Evolutionary conservation across 2,329 filamentous ascomycete species (phyloP).

Genomic region (Paramyrothecium roridum): DNA sequence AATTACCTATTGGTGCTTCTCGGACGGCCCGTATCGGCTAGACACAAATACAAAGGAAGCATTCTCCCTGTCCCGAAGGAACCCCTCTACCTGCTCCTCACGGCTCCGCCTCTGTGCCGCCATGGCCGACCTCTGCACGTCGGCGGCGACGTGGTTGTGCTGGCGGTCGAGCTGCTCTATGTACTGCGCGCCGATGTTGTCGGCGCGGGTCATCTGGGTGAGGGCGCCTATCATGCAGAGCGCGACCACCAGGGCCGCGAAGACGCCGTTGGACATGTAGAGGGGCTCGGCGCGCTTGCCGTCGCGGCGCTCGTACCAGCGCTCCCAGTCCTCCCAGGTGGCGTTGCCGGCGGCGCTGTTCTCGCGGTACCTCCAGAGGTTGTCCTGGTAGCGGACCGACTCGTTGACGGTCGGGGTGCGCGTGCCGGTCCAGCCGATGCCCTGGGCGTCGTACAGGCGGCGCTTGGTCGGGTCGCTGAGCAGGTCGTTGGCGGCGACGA

Average conservation of each 20-base stretch:
- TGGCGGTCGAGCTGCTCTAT: conserved; percentile 66
- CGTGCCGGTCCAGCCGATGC: conserved; percentile 73
- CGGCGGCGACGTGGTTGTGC: conserved; percentile 60
- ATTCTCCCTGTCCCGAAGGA: conserved; percentile 69
- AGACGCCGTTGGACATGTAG: conserved; percentile 76
- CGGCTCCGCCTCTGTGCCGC: conserved; percentile 50
- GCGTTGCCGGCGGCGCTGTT: conserved; percentile 65
- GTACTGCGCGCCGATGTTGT: conserved; percentile 56
- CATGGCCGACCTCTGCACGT: conserved; percentile 51
- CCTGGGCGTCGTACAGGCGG: conserved; percentile 76
- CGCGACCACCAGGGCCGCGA: conserved; percentile 65
- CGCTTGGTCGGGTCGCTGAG: conserved; percentile 79
- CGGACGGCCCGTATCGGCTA: neutral
- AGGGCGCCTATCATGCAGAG: conserved; percentile 68
- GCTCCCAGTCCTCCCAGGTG: conserved; percentile 98
- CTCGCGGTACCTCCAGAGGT: conserved; percentile 44
- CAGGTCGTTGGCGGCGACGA: conserved; percentile 84
- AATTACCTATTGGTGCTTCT: neutral
- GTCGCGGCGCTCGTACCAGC: conserved; percentile 61
- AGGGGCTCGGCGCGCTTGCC: conserved; percentile 46
- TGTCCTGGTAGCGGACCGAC: conserved; percentile 33
- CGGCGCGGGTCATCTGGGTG: conserved; percentile 69
- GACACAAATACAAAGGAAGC: neutral
- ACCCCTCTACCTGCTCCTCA: conserved; percentile 71
- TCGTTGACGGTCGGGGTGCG: conserved; percentile 46